Evolutionary conservation across 495 filamentous ascomycete species (phyloP).

Genomic region (Corynascus novoguineensis): DNA sequence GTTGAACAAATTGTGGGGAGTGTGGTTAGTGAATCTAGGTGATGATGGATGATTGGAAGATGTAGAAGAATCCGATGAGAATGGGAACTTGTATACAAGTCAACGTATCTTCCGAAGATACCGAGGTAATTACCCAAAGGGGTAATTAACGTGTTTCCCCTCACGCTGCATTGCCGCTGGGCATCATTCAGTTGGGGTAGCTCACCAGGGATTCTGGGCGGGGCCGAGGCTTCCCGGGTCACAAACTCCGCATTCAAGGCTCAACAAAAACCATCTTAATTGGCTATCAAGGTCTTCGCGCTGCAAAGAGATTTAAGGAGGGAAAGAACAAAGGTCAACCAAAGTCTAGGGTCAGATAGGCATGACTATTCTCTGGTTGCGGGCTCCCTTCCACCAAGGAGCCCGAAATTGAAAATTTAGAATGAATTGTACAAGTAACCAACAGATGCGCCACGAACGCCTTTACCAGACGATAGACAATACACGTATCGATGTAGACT

Average conservation of each 20-base stretch:
- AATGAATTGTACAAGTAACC: too few species aligned
- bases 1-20: too few species aligned
- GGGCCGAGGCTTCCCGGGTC: slow-evolving; percentile 16
- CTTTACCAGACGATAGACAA: not conserved
- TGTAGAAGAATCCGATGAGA: too few species aligned
- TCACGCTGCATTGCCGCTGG: not conserved
- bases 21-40: too few species aligned
- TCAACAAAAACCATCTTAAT: not conserved
- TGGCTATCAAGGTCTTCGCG: too few species aligned
- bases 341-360: too few species aligned
- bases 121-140: not conserved
- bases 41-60: too few species aligned
- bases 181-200: slow-evolving; percentile 13
- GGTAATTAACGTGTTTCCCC: not conserved
- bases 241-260: slow-evolving; percentile 7
- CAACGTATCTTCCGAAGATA: not conserved
- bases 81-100: not conserved
- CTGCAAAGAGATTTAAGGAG: too few species aligned
- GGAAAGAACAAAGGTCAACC: too few species aligned
- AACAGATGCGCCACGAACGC: not conserved
- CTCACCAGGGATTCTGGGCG: not conserved
- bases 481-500: not conserved
- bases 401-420: too few species aligned
- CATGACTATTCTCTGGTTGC: too few species aligned
- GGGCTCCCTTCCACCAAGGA: too few species aligned